These are phyloP conservation scores for Dalechampia spathulata DNA, from an alignment of 441 rosid species.

Conservation along the genomic window DNA sequence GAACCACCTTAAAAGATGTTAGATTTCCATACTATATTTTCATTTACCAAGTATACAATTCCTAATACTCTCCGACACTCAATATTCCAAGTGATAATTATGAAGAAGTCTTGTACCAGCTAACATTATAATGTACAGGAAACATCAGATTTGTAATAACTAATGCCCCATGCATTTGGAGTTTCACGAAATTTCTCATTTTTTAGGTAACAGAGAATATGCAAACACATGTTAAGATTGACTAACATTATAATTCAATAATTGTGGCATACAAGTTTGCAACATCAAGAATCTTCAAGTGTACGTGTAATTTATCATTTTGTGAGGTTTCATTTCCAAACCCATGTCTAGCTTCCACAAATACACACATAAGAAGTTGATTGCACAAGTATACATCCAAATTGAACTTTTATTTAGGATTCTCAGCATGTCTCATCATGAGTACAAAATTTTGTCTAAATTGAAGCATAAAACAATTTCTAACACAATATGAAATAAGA, in stretches of 20 bases:
- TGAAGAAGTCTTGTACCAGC: background rate
- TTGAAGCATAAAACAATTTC: background rate
- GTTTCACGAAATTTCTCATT: background rate
- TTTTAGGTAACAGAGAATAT: background rate
- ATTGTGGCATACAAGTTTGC: background rate
- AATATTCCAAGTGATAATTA: background rate
- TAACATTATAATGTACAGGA: background rate
- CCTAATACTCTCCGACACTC: background rate
- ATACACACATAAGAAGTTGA: background rate
- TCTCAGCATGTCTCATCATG: background rate
- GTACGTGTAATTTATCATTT: background rate
- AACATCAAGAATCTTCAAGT: background rate
- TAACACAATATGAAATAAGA: background rate
- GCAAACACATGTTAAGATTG: background rate
- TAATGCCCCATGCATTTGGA: background rate
- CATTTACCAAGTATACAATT: background rate
- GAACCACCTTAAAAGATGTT: too few relatives aligned
- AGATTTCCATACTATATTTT: too few relatives aligned
- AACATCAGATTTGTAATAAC: background rate
- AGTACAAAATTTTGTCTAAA: background rate
- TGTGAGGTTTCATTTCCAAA: background rate
- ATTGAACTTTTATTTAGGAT: background rate
- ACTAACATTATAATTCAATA: background rate
- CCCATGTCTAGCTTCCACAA: background rate
- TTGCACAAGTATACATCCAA: background rate